Evolutionary conservation across 1,284 basidiomycete species (phyloP), one percentile per base, ranked within the genome.

Genomic region (Grifola frondosa): DNA sequence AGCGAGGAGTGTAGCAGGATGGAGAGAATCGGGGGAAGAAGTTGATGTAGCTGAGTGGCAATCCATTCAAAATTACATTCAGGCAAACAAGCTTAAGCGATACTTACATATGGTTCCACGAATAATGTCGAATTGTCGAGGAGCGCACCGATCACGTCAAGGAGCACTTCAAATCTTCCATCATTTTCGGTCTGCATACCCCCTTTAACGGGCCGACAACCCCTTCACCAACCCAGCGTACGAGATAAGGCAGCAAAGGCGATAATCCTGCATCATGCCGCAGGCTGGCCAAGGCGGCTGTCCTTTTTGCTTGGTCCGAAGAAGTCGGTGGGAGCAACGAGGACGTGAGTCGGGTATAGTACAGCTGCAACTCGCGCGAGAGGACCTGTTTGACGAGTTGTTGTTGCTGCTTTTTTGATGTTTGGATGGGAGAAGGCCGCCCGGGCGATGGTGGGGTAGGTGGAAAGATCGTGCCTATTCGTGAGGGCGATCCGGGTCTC

Each of bases 331-430:
- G 86, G 6, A 94, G 71, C 9, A 96, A 74, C 2, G 93, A 89
- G 1, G 87, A 78, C 0, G 93, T 97, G 38, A 99, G 80, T 2
- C 96, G 83, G 2, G 89, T 86, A 60, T 97, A 98, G 69, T 99
- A 98, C 2, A 98, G 75, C 65, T 98, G 94, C 25, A 99, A 74
- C 67, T 99, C 96, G 54, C 91, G 81, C 19, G 95, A 97, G 13
- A 99, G 77, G 10, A 95, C 90, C 54, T 96, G 89, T 64, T 97
- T 97, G 56, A 95, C 91, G 31, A 88, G 78, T 42, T 80, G 80
- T 42, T 80, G 80, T 46, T 78, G 76, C 41, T 74, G 72, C 34
- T 72, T 73, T 31, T 65, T 64, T 15, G 52, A 48, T 16, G 67
- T 42, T 23, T 74, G 73, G 20, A 59, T 46, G 11, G 60, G 53